phyloP scores from a whole-genome alignment of 192 early-diverging fungal species.

The Coemansia sp. region DNA sequence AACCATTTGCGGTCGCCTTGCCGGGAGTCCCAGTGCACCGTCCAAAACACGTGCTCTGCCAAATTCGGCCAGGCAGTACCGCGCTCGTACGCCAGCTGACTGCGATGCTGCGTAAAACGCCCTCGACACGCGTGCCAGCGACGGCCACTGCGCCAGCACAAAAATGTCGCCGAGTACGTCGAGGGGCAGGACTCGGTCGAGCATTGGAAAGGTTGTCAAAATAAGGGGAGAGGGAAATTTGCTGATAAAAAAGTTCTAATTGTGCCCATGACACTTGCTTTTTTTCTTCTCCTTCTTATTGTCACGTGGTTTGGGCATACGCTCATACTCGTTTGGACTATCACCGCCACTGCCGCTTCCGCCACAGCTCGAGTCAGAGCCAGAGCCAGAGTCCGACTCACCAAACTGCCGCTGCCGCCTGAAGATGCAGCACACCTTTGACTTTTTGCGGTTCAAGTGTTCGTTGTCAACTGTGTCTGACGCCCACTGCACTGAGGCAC shows the following conservation, averaged over 20 bases:
- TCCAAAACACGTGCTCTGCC: slow-evolving; percentile 37
- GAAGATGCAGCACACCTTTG: slow-evolving; percentile 56
- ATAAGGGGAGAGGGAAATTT: not conserved
- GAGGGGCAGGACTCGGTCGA: slow-evolving; percentile 39
- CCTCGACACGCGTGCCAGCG: slow-evolving; percentile 37
- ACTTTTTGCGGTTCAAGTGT: slow-evolving; percentile 41
- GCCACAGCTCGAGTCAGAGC: slow-evolving; percentile 20
- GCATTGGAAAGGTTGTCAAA: not conserved
- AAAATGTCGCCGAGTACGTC: slow-evolving; percentile 47
- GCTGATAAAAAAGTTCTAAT: not conserved
- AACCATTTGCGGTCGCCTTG: slow-evolving; percentile 30
- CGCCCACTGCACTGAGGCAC: slow-evolving; percentile 33
- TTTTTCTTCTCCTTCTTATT: not conserved
- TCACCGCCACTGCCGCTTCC: slow-evolving; percentile 12
- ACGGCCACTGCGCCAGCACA: slow-evolving; percentile 50
- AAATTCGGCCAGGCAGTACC: slow-evolving; percentile 42
- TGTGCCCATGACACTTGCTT: not conserved
- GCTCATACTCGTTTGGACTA: slow-evolving; percentile 53
- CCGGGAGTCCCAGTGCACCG: slow-evolving; percentile 27
- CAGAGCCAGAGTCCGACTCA: slow-evolving; percentile 51
- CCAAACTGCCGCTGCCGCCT: slow-evolving; percentile 39
- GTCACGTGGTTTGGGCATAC: slow-evolving; percentile 19
- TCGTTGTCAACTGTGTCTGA: slow-evolving; percentile 54
- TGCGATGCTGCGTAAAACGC: slow-evolving; percentile 29
- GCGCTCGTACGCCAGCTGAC: slow-evolving; percentile 37